These are phyloP conservation scores for Haplosporangium sp. DNA, from an alignment of 371 early-diverging fungal genomes.

Conservation along the genomic window DNA sequence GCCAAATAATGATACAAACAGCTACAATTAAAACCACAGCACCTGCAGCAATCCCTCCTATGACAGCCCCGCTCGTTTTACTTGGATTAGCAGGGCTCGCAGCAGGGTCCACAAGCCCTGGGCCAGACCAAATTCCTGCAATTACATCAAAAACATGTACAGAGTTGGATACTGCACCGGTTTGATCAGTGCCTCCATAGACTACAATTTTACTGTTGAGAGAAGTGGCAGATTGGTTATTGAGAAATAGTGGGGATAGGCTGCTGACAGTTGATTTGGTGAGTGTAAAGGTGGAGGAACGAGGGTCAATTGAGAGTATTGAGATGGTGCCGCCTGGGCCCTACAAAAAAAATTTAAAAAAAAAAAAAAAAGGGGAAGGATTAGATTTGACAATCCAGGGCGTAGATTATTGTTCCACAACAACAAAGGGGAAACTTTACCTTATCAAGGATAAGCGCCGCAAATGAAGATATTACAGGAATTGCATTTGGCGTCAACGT, in stretches of 20 bases:
- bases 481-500: constrained; percentile 21
- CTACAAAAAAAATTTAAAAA: constrained; percentile 3
- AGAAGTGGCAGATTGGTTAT: constrained; percentile 32
- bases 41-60: constrained; percentile 34
- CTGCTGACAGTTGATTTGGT: constrained; percentile 12
- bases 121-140: constrained; percentile 43
- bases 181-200: constrained; percentile 26
- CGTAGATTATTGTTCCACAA: too few relatives aligned
- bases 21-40: constrained; percentile 15
- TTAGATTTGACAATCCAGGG: background rate
- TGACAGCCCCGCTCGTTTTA: constrained; percentile 8
- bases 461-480: constrained; percentile 27
- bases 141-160: constrained; percentile 41
- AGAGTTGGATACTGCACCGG: constrained; percentile 11
- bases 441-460: constrained; percentile 46
- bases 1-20: constrained; percentile 10
- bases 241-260: constrained; percentile 18
- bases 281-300: constrained; percentile 13
- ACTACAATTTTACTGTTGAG: constrained; percentile 44
- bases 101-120: constrained; percentile 25
- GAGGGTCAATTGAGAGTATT: constrained; percentile 32
- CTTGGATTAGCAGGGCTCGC: background rate
- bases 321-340: constrained; percentile 13
- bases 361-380: background rate
- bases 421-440: constrained; percentile 10